These are phyloP conservation scores for Forsythia suspensa DNA, from an alignment of 257 asterid genomes.

Conservation along the genomic window DNA sequence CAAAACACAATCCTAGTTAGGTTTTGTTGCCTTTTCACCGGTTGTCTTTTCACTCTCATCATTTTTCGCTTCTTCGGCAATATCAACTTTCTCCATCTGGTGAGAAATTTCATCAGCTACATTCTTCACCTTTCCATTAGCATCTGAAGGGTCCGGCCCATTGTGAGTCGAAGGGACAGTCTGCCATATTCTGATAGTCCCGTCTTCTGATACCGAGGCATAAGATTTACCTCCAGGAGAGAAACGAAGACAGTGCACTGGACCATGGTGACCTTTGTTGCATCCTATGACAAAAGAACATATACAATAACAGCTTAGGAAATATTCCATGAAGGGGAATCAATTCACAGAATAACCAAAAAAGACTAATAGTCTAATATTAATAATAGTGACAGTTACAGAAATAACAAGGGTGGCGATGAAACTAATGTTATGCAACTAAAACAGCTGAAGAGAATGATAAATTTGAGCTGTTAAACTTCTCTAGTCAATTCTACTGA, in stretches of 20 bases:
- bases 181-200: conserved; percentile 95
- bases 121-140: conserved; percentile 43
- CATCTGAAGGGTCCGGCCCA: conserved; percentile 40
- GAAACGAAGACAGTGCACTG: conserved; percentile 90
- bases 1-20: conserved; percentile 19
- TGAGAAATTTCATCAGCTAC: conserved; percentile 43
- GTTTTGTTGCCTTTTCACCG: conserved; percentile 27
- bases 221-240: conserved; percentile 93
- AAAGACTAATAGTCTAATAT: no score
- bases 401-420: no score
- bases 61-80: conserved; percentile 30
- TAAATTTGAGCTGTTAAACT: not conserved
- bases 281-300: conserved; percentile 47
- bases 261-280: conserved; percentile 99
- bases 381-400: no score
- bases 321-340: no score
- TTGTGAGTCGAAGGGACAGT: conserved; percentile 45
- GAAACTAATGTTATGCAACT: no score
- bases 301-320: not conserved
- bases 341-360: no score
- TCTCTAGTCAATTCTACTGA: not conserved
- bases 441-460: not conserved
- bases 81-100: conserved; percentile 52
- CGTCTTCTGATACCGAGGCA: conserved; percentile 93
- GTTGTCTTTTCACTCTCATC: not conserved